Conservation (phyloP, 2,329 filamentous ascomycete species). For the Orbilia brochopaga region DNA sequence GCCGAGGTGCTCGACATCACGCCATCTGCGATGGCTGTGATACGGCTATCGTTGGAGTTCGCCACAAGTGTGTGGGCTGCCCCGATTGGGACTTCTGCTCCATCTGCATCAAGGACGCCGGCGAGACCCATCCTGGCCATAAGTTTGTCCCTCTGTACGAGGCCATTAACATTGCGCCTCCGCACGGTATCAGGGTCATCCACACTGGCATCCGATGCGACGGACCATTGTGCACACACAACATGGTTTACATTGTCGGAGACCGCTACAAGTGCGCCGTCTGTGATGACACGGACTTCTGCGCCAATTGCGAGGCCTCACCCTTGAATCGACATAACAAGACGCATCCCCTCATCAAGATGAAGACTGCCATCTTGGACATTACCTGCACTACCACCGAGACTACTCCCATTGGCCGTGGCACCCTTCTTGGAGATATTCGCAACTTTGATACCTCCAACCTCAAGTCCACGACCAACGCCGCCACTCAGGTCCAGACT, state of each 20-base stretch:
- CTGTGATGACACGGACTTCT: constrained; percentile 94
- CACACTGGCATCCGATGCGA: constrained; percentile 94
- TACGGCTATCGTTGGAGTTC: constrained; percentile 81
- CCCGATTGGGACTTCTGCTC: constrained; percentile 97
- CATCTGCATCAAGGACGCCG: constrained; percentile 70
- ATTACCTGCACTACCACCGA: constrained; percentile 87
- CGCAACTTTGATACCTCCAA: constrained; percentile 34
- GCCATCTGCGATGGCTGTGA: constrained; percentile 96
- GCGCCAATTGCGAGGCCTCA: constrained; percentile 87
- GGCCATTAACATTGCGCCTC: constrained; percentile 61
- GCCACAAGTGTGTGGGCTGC: constrained; percentile 95
- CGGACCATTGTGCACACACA: constrained; percentile 78
- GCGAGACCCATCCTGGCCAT: constrained; percentile 76
- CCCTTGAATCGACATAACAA: constrained; percentile 86
- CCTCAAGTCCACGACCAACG: constrained; percentile 59
- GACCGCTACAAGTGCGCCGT: constrained; percentile 96
- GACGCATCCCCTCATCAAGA: constrained; percentile 96
- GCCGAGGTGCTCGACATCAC: constrained; percentile 80
- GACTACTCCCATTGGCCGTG: constrained; percentile 67
- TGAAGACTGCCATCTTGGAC: constrained; percentile 88
- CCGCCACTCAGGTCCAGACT: constrained; percentile 71
- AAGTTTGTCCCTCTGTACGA: constrained; percentile 89
- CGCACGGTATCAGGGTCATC: constrained; percentile 60
- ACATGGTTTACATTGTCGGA: constrained; percentile 73
- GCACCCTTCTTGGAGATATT: constrained; percentile 40